Conservation (phyloP, 1,139 yeast species). For the Saccharomycopsis hybrid region DNA sequence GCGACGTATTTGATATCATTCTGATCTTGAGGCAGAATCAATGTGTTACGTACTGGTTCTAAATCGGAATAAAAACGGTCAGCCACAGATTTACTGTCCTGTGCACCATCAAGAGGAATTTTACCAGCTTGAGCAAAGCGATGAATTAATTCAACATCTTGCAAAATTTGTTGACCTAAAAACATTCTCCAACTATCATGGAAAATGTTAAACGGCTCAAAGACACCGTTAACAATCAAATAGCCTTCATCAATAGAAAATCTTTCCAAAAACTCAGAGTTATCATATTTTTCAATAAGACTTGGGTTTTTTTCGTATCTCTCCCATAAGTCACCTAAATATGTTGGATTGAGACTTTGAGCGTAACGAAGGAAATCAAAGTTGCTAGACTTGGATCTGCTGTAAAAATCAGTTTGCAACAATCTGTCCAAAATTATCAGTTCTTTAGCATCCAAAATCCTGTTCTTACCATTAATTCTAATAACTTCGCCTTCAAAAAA, state of each 20-base stretch:
- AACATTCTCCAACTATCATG: conserved; percentile 38
- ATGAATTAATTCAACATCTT: conserved; percentile 29
- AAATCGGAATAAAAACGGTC: conserved; percentile 23
- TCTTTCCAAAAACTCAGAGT: conserved; percentile 29
- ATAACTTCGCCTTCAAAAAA: conserved; percentile 1
- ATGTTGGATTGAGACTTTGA: conserved; percentile 1
- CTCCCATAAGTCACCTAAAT: conserved; percentile 10
- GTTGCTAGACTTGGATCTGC: background rate
- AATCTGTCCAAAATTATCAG: conserved; percentile 11
- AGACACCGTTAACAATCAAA: conserved; percentile 69
- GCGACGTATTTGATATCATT: conserved; percentile 30
- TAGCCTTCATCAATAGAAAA: conserved; percentile 46
- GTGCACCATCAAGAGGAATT: conserved; percentile 29
- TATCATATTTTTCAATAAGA: conserved; percentile 4
- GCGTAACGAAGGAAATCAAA: conserved; percentile 2
- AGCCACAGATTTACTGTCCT: conserved; percentile 22
- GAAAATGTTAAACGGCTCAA: conserved; percentile 34
- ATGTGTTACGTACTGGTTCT: conserved; percentile 29
- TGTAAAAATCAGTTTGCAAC: conserved; percentile 16
- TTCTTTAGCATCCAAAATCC: conserved; percentile 9
- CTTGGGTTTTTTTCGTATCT: conserved; percentile 4
- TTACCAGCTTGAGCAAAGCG: conserved; percentile 27
- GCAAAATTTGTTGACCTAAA: conserved; percentile 32
- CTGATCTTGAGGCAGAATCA: conserved; percentile 31
- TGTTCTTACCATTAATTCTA: conserved; percentile 1